Conservation (phyloP, 2,329 filamentous ascomycete genomes). For the Talaromyces sp. region DNA sequence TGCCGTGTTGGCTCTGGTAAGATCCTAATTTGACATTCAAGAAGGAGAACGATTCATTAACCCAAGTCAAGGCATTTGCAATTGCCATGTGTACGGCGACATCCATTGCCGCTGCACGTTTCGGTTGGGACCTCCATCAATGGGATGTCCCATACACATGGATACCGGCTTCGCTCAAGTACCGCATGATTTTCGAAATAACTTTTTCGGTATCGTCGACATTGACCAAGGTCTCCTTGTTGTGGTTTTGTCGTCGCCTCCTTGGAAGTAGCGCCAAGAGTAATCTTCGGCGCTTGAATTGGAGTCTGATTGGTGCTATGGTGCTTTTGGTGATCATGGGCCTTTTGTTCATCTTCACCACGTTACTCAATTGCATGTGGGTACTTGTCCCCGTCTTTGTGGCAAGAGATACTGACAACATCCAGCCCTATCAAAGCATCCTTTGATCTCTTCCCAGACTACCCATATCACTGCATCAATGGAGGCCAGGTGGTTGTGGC, state of each 20-base stretch:
- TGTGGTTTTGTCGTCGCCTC: slow-evolving; percentile 22
- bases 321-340: slow-evolving; percentile 33
- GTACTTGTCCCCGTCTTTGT: slow-evolving; percentile 21
- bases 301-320: slow-evolving; percentile 30
- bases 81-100: slow-evolving; percentile 36
- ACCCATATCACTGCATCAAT: slow-evolving; percentile 33
- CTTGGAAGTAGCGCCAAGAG: slow-evolving; percentile 13
- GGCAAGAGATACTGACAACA: background rate
- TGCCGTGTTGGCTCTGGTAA: slow-evolving; percentile 46
- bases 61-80: slow-evolving; percentile 30
- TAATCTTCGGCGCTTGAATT: slow-evolving; percentile 29
- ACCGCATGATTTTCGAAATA: slow-evolving; percentile 39
- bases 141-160: slow-evolving; percentile 40
- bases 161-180: slow-evolving; percentile 34
- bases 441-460: slow-evolving; percentile 10
- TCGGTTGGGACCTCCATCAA: slow-evolving; percentile 42
- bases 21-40: slow-evolving; percentile 37
- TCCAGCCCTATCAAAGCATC: slow-evolving; percentile 33
- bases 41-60: background rate
- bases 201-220: slow-evolving; percentile 32
- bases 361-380: slow-evolving; percentile 44
- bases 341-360: slow-evolving; percentile 34
- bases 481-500: slow-evolving; percentile 33
- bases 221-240: slow-evolving; percentile 18
- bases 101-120: slow-evolving; percentile 35